These are phyloP conservation scores for Pleurotus tuoliensis DNA, from an alignment of 768 basidiomycete species.

Conservation along the genomic window DNA sequence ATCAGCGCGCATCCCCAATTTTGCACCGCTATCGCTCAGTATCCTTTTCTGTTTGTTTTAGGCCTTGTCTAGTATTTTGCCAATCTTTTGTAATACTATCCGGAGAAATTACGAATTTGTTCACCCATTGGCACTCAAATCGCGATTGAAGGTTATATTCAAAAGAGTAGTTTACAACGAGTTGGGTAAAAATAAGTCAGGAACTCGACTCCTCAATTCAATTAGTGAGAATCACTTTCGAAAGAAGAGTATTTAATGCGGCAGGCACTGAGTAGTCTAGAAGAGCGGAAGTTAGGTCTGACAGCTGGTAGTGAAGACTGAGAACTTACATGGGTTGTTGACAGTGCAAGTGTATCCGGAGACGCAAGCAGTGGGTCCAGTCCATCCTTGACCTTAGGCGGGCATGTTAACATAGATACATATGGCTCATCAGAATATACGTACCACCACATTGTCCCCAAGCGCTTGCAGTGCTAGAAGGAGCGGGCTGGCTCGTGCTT, in stretches of 20 bases:
- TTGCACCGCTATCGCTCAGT: not conserved
- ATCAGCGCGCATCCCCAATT: not conserved
- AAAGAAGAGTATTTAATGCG: not conserved
- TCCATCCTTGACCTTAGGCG: conserved; percentile 27
- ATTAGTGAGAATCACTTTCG: not conserved
- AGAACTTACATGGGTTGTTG: conserved; percentile 36
- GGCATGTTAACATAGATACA: not conserved
- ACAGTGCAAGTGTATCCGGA: conserved; percentile 31
- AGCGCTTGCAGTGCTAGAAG: not conserved
- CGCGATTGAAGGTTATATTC: not conserved
- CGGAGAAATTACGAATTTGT: not conserved
- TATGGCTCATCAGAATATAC: not conserved
- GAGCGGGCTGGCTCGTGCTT: not conserved
- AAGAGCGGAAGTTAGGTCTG: not conserved
- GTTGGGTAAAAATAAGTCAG: not conserved
- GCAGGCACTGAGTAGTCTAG: conserved; percentile 4
- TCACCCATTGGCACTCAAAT: not conserved
- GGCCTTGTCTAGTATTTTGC: too few species aligned
- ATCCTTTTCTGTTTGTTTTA: not conserved
- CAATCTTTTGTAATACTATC: not conserved
- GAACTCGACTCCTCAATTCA: not conserved
- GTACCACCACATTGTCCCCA: conserved; percentile 5
- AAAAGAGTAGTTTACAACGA: not conserved
- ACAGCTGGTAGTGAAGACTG: not conserved
- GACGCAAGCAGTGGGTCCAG: conserved; percentile 39